phyloP scores from a whole-genome alignment of 2,329 filamentous ascomycete genomes.

The Trichoderma atrobrunneum region DNA sequence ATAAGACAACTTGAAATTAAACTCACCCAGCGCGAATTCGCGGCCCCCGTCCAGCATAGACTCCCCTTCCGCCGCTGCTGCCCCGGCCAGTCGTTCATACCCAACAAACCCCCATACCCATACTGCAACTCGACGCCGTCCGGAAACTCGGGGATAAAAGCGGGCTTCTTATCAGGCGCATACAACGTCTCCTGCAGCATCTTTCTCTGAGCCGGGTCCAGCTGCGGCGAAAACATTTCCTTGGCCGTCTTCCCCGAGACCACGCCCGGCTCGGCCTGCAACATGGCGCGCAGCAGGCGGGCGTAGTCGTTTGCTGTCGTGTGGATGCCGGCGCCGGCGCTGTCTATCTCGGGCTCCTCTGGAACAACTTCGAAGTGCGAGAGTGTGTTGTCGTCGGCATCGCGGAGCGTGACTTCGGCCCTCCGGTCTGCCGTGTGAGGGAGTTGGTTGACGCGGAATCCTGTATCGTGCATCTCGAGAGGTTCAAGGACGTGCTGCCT shows the following conservation, averaged over 20 bases:
- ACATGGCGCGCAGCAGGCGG: slow-evolving; percentile 34
- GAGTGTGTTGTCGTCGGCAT: slow-evolving; percentile 16
- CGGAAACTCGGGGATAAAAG: slow-evolving; percentile 39
- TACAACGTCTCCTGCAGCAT: slow-evolving; percentile 25
- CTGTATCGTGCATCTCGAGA: slow-evolving; percentile 37
- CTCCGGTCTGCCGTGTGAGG: slow-evolving; percentile 26
- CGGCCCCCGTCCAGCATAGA: slow-evolving; percentile 44
- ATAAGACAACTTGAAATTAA: not conserved
- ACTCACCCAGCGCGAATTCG: slow-evolving; percentile 44
- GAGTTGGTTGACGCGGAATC: slow-evolving; percentile 35
- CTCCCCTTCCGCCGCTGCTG: slow-evolving; percentile 43
- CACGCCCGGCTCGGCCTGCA: slow-evolving; percentile 30
- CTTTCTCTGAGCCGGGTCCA: slow-evolving; percentile 31
- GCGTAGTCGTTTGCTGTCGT: slow-evolving; percentile 42
- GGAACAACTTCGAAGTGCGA: slow-evolving; percentile 18
- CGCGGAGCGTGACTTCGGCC: slow-evolving; percentile 25
- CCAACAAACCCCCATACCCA: slow-evolving; percentile 40
- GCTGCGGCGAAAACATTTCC: slow-evolving; percentile 42
- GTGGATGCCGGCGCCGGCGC: slow-evolving; percentile 45
- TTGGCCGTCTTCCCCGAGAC: slow-evolving; percentile 31
- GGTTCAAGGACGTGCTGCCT: slow-evolving; percentile 36
- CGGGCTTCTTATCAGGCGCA: slow-evolving; percentile 24
- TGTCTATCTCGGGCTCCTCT: slow-evolving; percentile 36
- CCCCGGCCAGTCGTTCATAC: slow-evolving; percentile 38
- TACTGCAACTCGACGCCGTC: slow-evolving; percentile 33